These are phyloP conservation scores for Senecio squalidus DNA, from an alignment of 140 eudicot genomes.

Conservation along the genomic window DNA sequence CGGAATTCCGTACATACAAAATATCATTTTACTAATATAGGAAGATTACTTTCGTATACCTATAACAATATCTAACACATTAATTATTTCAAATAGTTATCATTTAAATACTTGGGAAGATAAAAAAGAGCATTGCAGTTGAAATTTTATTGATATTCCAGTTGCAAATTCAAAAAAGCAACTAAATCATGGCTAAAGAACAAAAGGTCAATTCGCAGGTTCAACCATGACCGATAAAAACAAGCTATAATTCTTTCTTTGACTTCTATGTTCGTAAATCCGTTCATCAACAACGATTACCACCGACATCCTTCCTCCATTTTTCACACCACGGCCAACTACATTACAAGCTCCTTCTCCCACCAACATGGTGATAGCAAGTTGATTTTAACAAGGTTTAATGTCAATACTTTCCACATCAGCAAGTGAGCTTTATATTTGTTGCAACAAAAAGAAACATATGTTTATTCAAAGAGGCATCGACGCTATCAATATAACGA, in stretches of 20 bases:
- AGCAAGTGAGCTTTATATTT: slow-evolving; percentile 1
- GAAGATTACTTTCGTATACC: no score
- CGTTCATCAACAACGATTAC: slow-evolving; percentile 4
- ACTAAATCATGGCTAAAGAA: neutral
- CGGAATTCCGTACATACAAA: no score
- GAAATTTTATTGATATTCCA: neutral
- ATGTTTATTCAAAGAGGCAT: slow-evolving; percentile 5
- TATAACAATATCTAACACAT: no score
- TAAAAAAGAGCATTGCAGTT: neutral
- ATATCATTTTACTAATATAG: no score
- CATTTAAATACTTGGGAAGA: neutral
- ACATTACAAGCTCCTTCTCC: neutral
- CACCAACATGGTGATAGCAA: slow-evolving; percentile 1
- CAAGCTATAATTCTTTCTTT: slow-evolving; percentile 8
- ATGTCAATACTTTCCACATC: neutral
- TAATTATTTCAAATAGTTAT: no score
- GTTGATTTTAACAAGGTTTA: no score
- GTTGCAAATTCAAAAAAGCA: neutral
- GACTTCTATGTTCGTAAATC: neutral
- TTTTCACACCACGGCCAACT: neutral
- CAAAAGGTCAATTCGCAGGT: no score
- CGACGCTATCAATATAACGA: slow-evolving; percentile 7
- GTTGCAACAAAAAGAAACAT: slow-evolving; percentile 5
- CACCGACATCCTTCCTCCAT: neutral
- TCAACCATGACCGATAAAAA: no score